Evolutionary conservation across 371 early-diverging fungal species (phyloP), one percentile per base, ranked within the genome.

Genomic region (Fennellomyces sp.): DNA sequence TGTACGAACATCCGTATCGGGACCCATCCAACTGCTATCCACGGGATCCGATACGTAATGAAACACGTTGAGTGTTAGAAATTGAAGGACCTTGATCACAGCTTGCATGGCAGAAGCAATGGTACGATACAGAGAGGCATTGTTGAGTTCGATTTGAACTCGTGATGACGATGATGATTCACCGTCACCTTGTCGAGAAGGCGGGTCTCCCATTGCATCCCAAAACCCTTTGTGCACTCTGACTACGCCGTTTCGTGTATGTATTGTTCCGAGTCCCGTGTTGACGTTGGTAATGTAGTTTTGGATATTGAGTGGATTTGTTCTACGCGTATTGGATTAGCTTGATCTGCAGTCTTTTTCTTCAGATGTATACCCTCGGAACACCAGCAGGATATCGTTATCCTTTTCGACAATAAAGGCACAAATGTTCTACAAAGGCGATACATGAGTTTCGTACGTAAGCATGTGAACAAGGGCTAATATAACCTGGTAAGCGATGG

Each of bases 271-370:
- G 41, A 77, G 63, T 5, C 75, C 71, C 2, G 72, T 70, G 27
- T 75, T 75, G 11, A 84, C 57, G 48, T 84, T 82, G 12, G 84
- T 84, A 33, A 82, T 75, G 54, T 76, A 82, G 42, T 84, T 78
- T 62, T 84, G 84, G 29, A 84, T 78, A 54, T 84, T 84, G 28
- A 84, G 61, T n/a, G 84, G 84, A 55, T 84, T 82, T 7, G 84
- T 84, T 65, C 55, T 54, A 27, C 13, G 11, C 3, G 21, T 17
- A 11, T 1, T 5, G 13, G 13, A 39, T 6, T 39, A n/a, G n/a
- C n/a, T n/a, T n/a, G n/a, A n/a, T n/a, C n/a, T n/a, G n/a, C n/a
- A n/a, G 45, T 45, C 23, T 45, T 6, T 21, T 17, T 21, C 17
- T 45, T 45, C 21, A 45, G 17, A 25, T n/a, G 7, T 54, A n/a